Percentiles rank a stretch among this genome's conserved stretches.
Conservation (phyloP, 2,329 filamentous ascomycete genomes). For the Ceratocystis variospora region DNA sequence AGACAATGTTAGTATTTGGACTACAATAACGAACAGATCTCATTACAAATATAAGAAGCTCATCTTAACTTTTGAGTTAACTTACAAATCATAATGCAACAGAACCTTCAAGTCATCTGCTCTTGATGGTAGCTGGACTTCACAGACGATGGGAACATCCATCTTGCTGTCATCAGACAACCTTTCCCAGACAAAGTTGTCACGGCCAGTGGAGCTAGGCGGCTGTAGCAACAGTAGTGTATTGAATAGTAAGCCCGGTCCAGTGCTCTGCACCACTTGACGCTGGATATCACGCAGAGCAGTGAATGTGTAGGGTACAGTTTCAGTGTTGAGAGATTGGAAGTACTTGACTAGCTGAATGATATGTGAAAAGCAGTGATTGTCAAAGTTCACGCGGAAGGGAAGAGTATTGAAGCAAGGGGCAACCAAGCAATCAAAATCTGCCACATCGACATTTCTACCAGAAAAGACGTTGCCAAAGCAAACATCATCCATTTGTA, state of each 20-base stretch:
- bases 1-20: background rate
- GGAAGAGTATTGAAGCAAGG: constrained; percentile 89
- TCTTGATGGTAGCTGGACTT: constrained; percentile 44
- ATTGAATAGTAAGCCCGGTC: constrained; percentile 52
- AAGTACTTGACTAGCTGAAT: constrained; percentile 44
- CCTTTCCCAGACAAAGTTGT: constrained; percentile 42
- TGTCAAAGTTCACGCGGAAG: constrained; percentile 41
- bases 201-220: constrained; percentile 37
- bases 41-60: too few species aligned
- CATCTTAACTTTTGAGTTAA: constrained; percentile 9
- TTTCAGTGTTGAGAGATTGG: constrained; percentile 46
- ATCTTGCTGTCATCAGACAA: constrained; percentile 47
- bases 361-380: constrained; percentile 31
- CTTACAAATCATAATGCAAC: constrained; percentile 47
- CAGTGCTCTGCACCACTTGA: constrained; percentile 27
- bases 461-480: constrained; percentile 82
- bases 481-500: constrained; percentile 52
- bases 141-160: constrained; percentile 65
- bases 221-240: constrained; percentile 69
- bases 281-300: constrained; percentile 58
- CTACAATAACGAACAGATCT: background rate
- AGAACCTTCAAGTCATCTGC: constrained; percentile 42
- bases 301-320: constrained; percentile 58
- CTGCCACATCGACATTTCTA: constrained; percentile 50
- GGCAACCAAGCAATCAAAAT: constrained; percentile 59